Conservation (phyloP, 2,329 filamentous ascomycete species). For the Cercospora zeae-maydis region DNA sequence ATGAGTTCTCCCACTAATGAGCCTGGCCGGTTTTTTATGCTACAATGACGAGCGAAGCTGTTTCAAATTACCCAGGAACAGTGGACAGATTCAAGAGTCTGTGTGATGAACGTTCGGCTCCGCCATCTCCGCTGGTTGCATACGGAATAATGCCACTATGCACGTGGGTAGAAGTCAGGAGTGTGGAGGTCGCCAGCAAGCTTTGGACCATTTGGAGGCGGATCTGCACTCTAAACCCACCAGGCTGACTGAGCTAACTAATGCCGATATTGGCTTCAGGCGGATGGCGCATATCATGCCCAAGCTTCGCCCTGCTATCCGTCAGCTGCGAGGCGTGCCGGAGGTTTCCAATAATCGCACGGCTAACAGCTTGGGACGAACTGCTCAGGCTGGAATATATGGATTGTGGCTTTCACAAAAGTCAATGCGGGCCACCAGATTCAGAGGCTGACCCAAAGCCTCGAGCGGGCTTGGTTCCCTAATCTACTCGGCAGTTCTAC, state of each 20-base stretch:
- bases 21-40: background rate
- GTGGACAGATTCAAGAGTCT: background rate
- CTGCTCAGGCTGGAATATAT: constrained; percentile 4
- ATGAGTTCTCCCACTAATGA: background rate
- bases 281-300: background rate
- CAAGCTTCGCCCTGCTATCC: background rate
- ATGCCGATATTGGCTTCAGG: background rate
- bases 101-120: constrained; percentile 4
- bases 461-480: background rate
- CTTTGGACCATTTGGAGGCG: background rate
- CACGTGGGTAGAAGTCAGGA: background rate
- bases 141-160: background rate
- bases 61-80: constrained; percentile 2
- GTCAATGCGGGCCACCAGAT: constrained; percentile 4
- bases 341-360: background rate
- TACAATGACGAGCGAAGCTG: background rate
- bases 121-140: background rate
- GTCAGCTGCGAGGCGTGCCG: background rate
- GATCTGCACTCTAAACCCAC: constrained; percentile 2
- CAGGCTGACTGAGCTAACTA: background rate
- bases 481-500: background rate
- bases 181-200: constrained; percentile 4
- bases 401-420: constrained; percentile 4
- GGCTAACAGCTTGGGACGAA: background rate
- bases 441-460: constrained; percentile 15